These are phyloP conservation scores for Aegilops umbellulata DNA, from an alignment of 176 grass and related monocot genomes.

Conservation along the genomic window DNA sequence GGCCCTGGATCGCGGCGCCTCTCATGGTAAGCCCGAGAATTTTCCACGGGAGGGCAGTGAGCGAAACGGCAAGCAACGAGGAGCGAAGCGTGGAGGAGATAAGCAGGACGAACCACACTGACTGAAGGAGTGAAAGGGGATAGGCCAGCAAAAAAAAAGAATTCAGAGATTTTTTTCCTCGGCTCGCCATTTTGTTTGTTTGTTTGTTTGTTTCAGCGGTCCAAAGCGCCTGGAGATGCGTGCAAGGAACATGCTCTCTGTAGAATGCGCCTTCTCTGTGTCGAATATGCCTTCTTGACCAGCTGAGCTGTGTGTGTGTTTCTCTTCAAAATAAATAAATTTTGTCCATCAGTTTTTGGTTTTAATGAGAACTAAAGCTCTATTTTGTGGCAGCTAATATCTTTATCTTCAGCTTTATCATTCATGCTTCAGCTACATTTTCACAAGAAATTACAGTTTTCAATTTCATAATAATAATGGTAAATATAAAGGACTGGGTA, in stretches of 20 bases:
- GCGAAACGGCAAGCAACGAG: neutral
- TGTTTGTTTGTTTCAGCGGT: neutral
- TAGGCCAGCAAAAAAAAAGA: neutral
- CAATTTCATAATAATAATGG: too few species aligned
- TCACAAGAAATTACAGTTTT: too few species aligned
- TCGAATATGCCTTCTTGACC: neutral
- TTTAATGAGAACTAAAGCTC: too few species aligned
- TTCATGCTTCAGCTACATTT: too few species aligned
- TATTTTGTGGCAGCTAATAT: too few species aligned
- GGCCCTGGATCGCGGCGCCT: constrained; percentile 25
- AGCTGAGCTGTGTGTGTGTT: too few species aligned
- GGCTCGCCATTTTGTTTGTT: neutral
- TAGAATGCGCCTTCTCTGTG: neutral
- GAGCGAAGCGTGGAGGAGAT: constrained; percentile 10
- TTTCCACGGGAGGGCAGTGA: neutral
- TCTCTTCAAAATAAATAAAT: too few species aligned
- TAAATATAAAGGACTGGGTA: too few species aligned
- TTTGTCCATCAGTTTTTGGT: too few species aligned
- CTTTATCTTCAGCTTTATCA: too few species aligned
- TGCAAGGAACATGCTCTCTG: neutral
- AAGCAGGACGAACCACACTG: constrained; percentile 20
- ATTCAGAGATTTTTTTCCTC: neutral
- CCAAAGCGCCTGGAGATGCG: constrained; percentile 1
- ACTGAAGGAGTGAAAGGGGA: constrained; percentile 13
- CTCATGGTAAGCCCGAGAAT: constrained; percentile 13